Evolutionary conservation across 768 basidiomycete species (phyloP).

Genomic region (Mycena vulgaris): DNA sequence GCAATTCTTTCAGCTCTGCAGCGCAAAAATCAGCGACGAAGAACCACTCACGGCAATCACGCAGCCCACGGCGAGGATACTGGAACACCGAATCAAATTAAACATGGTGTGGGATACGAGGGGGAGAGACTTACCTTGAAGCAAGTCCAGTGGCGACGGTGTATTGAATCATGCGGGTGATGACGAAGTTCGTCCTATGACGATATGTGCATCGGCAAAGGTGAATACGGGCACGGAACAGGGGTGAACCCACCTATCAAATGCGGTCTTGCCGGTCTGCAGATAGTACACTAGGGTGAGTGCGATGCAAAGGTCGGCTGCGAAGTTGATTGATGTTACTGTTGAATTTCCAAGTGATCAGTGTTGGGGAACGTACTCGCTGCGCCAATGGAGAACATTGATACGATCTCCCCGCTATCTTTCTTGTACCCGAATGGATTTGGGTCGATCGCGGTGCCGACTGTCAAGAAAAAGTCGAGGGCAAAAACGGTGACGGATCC

Average conservation of each 20-base stretch:
- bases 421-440: background rate
- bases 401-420: background rate
- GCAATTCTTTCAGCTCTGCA: background rate
- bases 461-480: background rate
- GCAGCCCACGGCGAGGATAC: background rate
- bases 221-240: no score
- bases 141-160: background rate
- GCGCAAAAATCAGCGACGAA: no score
- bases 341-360: no score
- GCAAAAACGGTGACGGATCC: background rate
- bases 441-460: background rate
- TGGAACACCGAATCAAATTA: no score
- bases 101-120: no score
- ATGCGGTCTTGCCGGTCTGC: background rate
- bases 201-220: no score
- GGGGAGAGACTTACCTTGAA: no score
- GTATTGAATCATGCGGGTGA: constrained; percentile 1
- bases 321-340: no score
- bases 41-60: background rate
- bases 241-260: background rate
- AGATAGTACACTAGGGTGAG: background rate
- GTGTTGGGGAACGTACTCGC: background rate
- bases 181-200: background rate
- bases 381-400: background rate
- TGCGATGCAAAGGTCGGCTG: background rate